phyloP scores from a whole-genome alignment of 371 early-diverging fungal species.

The Capillidium rhysosporum region DNA sequence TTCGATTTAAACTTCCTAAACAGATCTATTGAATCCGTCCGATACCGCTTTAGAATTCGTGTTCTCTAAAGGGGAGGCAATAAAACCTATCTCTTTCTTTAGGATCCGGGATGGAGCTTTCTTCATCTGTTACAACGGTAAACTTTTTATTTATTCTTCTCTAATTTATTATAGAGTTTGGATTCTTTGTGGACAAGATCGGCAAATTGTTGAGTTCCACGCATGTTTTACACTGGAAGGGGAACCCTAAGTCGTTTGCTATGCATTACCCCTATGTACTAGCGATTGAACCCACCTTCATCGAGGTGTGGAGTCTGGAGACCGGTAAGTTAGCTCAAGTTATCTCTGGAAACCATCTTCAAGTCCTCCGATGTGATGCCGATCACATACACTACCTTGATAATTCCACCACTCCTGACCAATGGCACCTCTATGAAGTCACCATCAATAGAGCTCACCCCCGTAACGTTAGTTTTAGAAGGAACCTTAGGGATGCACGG shows the following conservation, averaged over 20 bases:
- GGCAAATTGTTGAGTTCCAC: slow-evolving; percentile 50
- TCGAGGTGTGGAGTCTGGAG: slow-evolving; percentile 74
- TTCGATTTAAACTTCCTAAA: not conserved
- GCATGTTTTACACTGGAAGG: slow-evolving; percentile 61
- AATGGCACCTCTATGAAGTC: not conserved
- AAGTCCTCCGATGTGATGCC: slow-evolving; percentile 28
- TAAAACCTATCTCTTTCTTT: slow-evolving; percentile 67
- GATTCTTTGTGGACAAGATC: slow-evolving; percentile 67
- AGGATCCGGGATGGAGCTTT: slow-evolving; percentile 49
- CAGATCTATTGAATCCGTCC: slow-evolving; percentile 44
- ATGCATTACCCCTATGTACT: slow-evolving; percentile 61
- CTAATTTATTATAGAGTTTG: slow-evolving; percentile 32
- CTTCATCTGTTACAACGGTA: slow-evolving; percentile 69
- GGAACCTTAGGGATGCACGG: not conserved
- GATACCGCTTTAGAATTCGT: slow-evolving; percentile 69
- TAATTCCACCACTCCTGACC: not conserved
- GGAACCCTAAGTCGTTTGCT: slow-evolving; percentile 46
- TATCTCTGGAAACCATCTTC: slow-evolving; percentile 29
- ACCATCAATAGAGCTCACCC: not conserved
- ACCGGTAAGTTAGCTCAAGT: slow-evolving; percentile 43
- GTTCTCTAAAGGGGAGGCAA: slow-evolving; percentile 31
- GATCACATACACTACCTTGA: slow-evolving; percentile 6
- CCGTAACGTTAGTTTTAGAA: not conserved
- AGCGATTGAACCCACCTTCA: slow-evolving; percentile 70
- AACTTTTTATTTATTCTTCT: not conserved